Percentiles rank a stretch among this genome's conserved stretches.
phyloP scores from a whole-genome alignment of 208 protist genomes.

The Leishmania gerbilli region DNA sequence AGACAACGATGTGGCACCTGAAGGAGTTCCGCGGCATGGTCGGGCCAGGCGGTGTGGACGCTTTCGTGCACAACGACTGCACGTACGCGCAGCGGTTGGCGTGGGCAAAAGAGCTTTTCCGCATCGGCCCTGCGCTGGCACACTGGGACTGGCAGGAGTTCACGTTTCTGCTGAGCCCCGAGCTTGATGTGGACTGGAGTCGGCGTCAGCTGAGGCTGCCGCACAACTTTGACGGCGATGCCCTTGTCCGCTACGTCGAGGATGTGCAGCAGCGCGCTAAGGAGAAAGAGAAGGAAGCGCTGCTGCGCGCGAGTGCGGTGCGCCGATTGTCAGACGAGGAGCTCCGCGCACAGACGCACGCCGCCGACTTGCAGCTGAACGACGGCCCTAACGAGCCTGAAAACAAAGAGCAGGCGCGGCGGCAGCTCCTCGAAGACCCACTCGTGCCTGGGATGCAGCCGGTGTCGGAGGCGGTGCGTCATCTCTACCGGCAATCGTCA shows the following conservation, averaged over 20 bases:
- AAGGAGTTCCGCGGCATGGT: constrained; percentile 84
- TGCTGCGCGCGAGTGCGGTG: constrained; percentile 68
- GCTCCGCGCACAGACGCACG: constrained; percentile 44
- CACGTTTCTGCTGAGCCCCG: constrained; percentile 75
- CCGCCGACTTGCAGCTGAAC: constrained; percentile 58
- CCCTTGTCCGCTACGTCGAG: constrained; percentile 86
- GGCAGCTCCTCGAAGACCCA: constrained; percentile 11
- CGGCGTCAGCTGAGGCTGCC: constrained; percentile 71
- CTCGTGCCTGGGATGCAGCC: constrained; percentile 28
- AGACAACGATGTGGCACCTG: constrained; percentile 91
- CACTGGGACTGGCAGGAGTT: constrained; percentile 92
- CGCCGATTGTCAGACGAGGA: constrained; percentile 45
- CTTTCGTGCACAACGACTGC: constrained; percentile 84
- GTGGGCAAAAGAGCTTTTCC: constrained; percentile 91
- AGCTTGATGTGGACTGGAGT: constrained; percentile 86
- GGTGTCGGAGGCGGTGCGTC: constrained; percentile 31
- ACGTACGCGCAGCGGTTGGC: constrained; percentile 89
- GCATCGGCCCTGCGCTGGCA: constrained; percentile 71
- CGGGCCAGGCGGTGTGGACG: constrained; percentile 82
- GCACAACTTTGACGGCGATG: constrained; percentile 88
- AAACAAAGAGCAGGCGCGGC: constrained; percentile 3
- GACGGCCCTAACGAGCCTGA: constrained; percentile 2
- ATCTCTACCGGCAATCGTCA: constrained; percentile 60
- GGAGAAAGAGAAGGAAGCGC: constrained; percentile 50
- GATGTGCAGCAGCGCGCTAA: constrained; percentile 82